A percentile compares a stretch with the other conserved stretches of the same genome.
Conservation (phyloP, 768 basidiomycete genomes). For the Suillus lakei region DNA sequence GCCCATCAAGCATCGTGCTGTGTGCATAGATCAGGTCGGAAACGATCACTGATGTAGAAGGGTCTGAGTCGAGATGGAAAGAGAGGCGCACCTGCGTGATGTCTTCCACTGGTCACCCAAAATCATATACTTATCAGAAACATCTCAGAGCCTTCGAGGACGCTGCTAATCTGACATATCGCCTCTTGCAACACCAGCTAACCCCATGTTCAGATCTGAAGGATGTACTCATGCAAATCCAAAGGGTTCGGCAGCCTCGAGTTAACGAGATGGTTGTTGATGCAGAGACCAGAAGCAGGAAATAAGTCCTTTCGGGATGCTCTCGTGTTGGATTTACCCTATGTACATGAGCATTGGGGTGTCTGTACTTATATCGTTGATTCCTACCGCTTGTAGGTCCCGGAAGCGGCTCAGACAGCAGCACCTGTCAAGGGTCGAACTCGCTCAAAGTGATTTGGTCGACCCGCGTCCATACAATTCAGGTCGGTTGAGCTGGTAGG, state of each 20-base stretch:
- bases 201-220: slow-evolving; percentile 19
- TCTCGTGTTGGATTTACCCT: slow-evolving; percentile 4
- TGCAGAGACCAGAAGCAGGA: slow-evolving; percentile 30
- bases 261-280: slow-evolving; percentile 32
- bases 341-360: background rate
- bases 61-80: slow-evolving; percentile 91
- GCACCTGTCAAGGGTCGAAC: background rate
- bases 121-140: background rate
- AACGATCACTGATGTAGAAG: slow-evolving; percentile 86
- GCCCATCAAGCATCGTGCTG: too few relatives aligned
- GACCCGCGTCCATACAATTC: background rate
- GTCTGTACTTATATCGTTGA: background rate
- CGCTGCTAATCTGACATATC: too few relatives aligned
- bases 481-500: background rate
- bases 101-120: slow-evolving; percentile 76
- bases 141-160: too few relatives aligned
- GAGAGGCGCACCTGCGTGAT: slow-evolving; percentile 92
- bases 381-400: background rate
- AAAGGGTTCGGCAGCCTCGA: slow-evolving; percentile 26
- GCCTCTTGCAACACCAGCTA: too few relatives aligned
- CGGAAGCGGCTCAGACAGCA: background rate
- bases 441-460: background rate
- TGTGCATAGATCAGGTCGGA: slow-evolving; percentile 94
- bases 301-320: slow-evolving; percentile 19
- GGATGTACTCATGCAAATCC: slow-evolving; percentile 24